phyloP scores from a whole-genome alignment of 257 asterid species.

The Galeopsis tetrahit region DNA sequence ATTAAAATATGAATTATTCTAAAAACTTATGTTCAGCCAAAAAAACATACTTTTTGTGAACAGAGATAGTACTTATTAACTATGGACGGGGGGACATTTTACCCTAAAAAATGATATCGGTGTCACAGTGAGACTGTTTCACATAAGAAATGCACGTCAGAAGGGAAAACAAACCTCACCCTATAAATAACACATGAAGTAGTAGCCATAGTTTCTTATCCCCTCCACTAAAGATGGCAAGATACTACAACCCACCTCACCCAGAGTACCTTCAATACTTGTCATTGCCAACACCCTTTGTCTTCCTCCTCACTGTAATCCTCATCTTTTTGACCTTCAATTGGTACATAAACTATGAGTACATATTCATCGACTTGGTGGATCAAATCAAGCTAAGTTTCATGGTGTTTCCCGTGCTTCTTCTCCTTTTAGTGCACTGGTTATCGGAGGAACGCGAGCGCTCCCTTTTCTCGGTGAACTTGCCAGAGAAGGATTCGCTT shows the following conservation, averaged over 20 bases:
- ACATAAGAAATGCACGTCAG: too few relatives aligned
- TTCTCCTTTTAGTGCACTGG: conserved; percentile 74
- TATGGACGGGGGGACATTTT: too few relatives aligned
- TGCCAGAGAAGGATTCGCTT: conserved; percentile 67
- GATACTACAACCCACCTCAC: conserved; percentile 59
- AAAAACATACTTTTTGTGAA: too few relatives aligned
- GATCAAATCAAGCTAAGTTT: conserved; percentile 60
- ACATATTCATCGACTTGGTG: conserved; percentile 50
- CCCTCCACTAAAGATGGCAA: conserved; percentile 49
- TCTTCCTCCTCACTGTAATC: conserved; percentile 55
- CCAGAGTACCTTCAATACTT: conserved; percentile 64
- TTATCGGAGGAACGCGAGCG: conserved; percentile 53
- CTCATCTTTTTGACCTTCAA: conserved; percentile 65
- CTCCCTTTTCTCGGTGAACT: conserved; percentile 47
- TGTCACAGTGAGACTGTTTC: too few relatives aligned
- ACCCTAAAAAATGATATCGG: too few relatives aligned
- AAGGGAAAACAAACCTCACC: neutral
- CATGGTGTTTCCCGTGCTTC: conserved; percentile 68
- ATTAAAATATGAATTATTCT: too few relatives aligned
- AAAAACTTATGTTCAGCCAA: too few relatives aligned
- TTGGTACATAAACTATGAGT: conserved; percentile 82
- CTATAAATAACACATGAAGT: conserved; percentile 39
- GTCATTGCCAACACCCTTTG: conserved; percentile 64
- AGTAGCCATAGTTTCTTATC: conserved; percentile 2
- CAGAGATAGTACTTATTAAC: too few relatives aligned